These are phyloP conservation scores for Fusarium euwallaceae DNA, from an alignment of 2,329 filamentous ascomycete species.

Conservation along the genomic window DNA sequence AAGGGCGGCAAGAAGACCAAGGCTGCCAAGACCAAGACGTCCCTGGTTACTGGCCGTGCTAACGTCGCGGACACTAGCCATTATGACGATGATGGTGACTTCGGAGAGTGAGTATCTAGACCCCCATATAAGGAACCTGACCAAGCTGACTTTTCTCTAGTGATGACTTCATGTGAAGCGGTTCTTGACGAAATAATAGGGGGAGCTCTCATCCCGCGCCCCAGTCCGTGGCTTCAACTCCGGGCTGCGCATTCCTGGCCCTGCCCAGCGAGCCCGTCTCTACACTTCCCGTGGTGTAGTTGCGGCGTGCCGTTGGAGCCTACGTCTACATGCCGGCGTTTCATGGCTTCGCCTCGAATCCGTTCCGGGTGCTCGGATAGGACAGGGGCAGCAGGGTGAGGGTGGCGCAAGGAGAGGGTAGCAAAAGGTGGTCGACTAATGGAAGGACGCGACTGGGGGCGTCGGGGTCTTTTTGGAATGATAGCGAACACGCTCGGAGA, in stretches of 20 bases:
- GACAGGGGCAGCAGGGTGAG: conserved; percentile 16
- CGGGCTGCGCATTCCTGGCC: conserved; percentile 18
- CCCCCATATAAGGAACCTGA: neutral
- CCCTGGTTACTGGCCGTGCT: conserved; percentile 75
- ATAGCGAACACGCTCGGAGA: conserved; percentile 15
- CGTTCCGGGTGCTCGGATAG: conserved; percentile 12
- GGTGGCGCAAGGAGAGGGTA: conserved; percentile 13
- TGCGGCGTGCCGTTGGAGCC: conserved; percentile 10
- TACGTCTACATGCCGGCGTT: conserved; percentile 6
- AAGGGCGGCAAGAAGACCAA: conserved; percentile 98
- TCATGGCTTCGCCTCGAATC: conserved; percentile 22
- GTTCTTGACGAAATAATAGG: conserved; percentile 19
- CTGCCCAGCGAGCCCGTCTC: conserved; percentile 12
- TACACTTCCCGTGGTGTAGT: conserved; percentile 3
- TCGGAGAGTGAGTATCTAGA: conserved; percentile 81
- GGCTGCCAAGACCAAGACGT: conserved; percentile 94
- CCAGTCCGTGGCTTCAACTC: conserved; percentile 18
- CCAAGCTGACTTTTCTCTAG: conserved; percentile 55
- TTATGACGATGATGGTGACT: conserved; percentile 80
- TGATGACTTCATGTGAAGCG: conserved; percentile 79
- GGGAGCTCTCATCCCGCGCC: conserved; percentile 16
- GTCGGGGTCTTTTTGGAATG: conserved; percentile 13
- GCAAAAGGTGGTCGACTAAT: conserved; percentile 10
- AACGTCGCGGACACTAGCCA: conserved; percentile 77
- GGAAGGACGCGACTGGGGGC: conserved; percentile 8